Percentiles rank a stretch among this genome's conserved stretches.
Evolutionary conservation across 2,329 filamentous ascomycete genomes (phyloP).

Genomic region (Amphichorda felina): DNA sequence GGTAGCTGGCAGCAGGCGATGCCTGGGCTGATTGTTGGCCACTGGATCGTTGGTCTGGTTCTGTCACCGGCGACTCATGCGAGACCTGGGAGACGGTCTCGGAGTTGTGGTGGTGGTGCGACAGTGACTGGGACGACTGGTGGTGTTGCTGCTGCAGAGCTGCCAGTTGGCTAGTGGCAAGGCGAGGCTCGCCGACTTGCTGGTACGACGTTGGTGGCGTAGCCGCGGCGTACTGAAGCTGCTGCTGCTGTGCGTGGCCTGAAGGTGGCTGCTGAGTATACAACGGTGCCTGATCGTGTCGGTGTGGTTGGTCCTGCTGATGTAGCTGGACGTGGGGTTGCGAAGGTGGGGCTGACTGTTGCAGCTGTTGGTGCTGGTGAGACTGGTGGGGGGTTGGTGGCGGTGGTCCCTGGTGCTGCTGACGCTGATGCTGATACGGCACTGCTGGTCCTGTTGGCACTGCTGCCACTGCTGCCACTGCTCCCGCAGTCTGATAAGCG

Average conservation of each 20-base stretch:
- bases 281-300: constrained; percentile 7
- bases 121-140: constrained; percentile 13
- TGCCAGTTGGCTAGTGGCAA: constrained; percentile 21
- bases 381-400: constrained; percentile 5
- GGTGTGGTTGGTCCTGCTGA: constrained; percentile 22
- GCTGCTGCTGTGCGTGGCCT: constrained; percentile 13
- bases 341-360: constrained; percentile 21
- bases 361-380: constrained; percentile 23
- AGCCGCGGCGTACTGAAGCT: background rate
- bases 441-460: constrained; percentile 10
- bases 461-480: constrained; percentile 9
- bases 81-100: constrained; percentile 53
- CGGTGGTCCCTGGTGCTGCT: constrained; percentile 21
- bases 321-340: constrained; percentile 13
- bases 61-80: constrained; percentile 44
- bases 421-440: constrained; percentile 6
- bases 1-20: constrained; percentile 29
- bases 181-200: constrained; percentile 19
- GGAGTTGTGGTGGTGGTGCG: constrained; percentile 28
- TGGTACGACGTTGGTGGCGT: constrained; percentile 14
- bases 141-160: constrained; percentile 12
- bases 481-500: constrained; percentile 18
- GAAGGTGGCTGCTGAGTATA: constrained; percentile 6
- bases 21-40: constrained; percentile 29
- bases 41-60: constrained; percentile 30